These are phyloP conservation scores for Bothriochloa decipiens DNA, from an alignment of 176 grass and related monocot species.

Conservation along the genomic window DNA sequence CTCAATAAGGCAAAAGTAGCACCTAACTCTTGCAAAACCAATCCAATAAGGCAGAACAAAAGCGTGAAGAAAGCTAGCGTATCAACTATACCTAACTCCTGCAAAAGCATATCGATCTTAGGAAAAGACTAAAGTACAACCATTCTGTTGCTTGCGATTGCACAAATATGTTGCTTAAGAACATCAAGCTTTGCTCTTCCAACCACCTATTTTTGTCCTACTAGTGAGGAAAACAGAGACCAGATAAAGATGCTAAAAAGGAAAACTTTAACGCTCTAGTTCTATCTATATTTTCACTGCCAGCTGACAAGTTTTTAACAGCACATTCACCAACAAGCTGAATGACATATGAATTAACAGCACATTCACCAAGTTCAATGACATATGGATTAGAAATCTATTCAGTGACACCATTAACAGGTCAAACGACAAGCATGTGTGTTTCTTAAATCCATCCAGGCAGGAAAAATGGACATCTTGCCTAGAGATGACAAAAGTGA, in stretches of 20 bases:
- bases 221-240: conserved; percentile 11
- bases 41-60: conserved; percentile 32
- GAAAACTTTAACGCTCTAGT: neutral
- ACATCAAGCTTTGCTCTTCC: conserved; percentile 16
- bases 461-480: conserved; percentile 26
- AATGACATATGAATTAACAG: neutral
- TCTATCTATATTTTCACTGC: neutral
- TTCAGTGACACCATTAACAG: conserved; percentile 8
- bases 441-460: conserved; percentile 27
- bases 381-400: neutral
- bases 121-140: neutral
- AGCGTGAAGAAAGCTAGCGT: neutral
- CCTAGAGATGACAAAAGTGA: conserved; percentile 25
- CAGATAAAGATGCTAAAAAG: neutral
- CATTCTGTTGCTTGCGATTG: conserved; percentile 14
- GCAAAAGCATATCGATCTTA: conserved; percentile 25
- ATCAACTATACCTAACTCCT: conserved; percentile 36
- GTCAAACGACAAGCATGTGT: conserved; percentile 8
- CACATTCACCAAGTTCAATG: neutral
- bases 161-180: conserved; percentile 10
- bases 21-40: no score
- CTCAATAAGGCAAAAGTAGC: neutral
- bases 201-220: neutral
- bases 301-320: neutral
- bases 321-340: neutral